Evolutionary conservation across 2,329 filamentous ascomycete genomes (phyloP).

Genomic region (Magnaporthiopsis incrustans): DNA sequence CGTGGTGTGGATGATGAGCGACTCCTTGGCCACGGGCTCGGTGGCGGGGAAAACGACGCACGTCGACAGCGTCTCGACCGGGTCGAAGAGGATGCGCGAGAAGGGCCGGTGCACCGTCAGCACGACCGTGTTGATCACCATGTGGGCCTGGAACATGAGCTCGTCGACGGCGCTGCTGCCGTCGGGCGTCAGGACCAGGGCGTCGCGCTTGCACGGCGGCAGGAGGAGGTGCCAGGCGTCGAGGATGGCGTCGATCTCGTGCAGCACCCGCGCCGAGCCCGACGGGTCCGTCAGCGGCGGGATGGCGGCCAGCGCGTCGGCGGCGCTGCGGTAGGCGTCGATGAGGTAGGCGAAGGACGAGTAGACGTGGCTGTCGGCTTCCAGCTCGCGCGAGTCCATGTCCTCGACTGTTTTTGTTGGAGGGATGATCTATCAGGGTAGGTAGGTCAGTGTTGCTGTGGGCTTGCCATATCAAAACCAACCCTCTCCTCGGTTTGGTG

Average conservation of each 20-base stretch:
- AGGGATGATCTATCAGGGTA: slow-evolving; percentile 25
- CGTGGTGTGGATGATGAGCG: slow-evolving; percentile 29
- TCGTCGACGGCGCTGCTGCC: slow-evolving; percentile 20
- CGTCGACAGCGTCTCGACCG: slow-evolving; percentile 29
- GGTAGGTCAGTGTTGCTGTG: too few species aligned
- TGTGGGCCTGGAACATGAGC: slow-evolving; percentile 22
- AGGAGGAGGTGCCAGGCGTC: slow-evolving; percentile 25
- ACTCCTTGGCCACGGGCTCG: slow-evolving; percentile 13
- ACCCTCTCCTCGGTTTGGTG: background rate
- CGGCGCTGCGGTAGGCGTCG: slow-evolving; percentile 44
- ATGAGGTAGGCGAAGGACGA: slow-evolving; percentile 61
- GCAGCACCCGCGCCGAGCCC: slow-evolving; percentile 21
- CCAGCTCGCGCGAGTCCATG: slow-evolving; percentile 54
- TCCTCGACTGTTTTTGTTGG: slow-evolving; percentile 43
- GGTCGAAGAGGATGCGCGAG: slow-evolving; percentile 29
- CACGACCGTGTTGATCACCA: slow-evolving; percentile 21
- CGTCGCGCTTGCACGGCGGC: slow-evolving; percentile 13
- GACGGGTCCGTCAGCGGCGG: slow-evolving; percentile 15
- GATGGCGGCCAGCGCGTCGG: slow-evolving; percentile 18
- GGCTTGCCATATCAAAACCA: too few species aligned
- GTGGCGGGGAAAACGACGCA: slow-evolving; percentile 21
- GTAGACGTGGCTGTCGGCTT: slow-evolving; percentile 43
- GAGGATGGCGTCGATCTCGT: slow-evolving; percentile 26
- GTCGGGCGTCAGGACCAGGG: slow-evolving; percentile 19
- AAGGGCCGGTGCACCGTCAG: slow-evolving; percentile 27